These are phyloP conservation scores for Aspergillus diversus DNA, from an alignment of 495 filamentous ascomycete genomes.

Conservation along the genomic window DNA sequence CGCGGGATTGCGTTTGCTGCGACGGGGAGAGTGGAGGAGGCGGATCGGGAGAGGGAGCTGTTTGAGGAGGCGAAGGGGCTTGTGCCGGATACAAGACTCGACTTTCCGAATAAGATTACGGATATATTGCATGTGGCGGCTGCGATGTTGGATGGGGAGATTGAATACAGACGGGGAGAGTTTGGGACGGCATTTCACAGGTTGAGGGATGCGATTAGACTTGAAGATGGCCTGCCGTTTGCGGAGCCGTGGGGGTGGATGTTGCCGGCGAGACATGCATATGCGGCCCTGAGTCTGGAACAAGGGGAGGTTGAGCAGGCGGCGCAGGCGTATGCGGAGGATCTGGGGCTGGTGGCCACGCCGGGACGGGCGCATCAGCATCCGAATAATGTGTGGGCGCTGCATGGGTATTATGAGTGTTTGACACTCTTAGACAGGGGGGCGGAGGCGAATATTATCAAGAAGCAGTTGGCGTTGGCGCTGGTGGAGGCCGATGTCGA, in stretches of 20 bases:
- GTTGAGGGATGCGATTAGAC: constrained; percentile 37
- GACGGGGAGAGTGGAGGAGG: constrained; percentile 13
- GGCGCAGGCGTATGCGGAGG: constrained; percentile 54
- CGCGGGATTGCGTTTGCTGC: constrained; percentile 65
- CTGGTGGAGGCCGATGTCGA: constrained; percentile 57
- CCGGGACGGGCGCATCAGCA: constrained; percentile 60
- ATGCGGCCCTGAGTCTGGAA: constrained; percentile 62
- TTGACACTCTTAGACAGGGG: constrained; percentile 49
- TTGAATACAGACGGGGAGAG: background rate
- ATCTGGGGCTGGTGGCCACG: constrained; percentile 57
- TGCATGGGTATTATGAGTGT: constrained; percentile 67
- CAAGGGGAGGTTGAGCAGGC: constrained; percentile 60
- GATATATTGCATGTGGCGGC: background rate
- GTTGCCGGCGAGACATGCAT: constrained; percentile 65
- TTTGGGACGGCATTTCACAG: background rate
- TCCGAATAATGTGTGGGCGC: constrained; percentile 67
- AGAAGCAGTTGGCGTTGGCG: constrained; percentile 53
- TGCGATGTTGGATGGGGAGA: background rate
- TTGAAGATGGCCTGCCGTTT: constrained; percentile 58
- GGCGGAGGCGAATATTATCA: constrained; percentile 52
- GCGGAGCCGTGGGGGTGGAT: constrained; percentile 72
- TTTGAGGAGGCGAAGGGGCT: background rate
- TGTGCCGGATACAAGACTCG: background rate
- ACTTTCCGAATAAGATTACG: background rate
- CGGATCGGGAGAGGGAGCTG: background rate